A percentile compares a stretch with the other conserved stretches of the same genome.
Conservation (phyloP, 129 eudicot species). For the Deinandra increscens region DNA sequence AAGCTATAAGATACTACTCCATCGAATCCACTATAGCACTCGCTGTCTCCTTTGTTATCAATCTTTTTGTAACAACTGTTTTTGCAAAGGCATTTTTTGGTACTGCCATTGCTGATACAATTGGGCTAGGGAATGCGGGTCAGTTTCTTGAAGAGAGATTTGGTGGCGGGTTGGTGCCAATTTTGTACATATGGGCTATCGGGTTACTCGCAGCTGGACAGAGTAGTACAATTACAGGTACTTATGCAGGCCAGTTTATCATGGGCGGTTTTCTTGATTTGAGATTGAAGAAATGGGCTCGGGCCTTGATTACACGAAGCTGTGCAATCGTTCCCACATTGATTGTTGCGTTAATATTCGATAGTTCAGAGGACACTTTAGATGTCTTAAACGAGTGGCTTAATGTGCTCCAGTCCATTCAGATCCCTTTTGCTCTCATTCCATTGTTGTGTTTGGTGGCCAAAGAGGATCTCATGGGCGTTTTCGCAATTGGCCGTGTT, state of each 20-base stretch:
- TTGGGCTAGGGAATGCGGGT: constrained; percentile 17
- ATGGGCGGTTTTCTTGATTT: constrained; percentile 18
- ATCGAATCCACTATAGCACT: constrained; percentile 6
- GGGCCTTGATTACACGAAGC: constrained; percentile 13
- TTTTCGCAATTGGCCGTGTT: constrained; percentile 8
- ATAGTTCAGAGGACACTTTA: constrained; percentile 5
- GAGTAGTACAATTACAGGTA: constrained; percentile 12
- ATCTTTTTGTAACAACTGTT: constrained; percentile 14
- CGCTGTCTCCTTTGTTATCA: not conserved
- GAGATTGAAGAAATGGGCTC: constrained; percentile 16
- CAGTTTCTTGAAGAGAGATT: constrained; percentile 13
- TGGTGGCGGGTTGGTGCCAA: constrained; percentile 16
- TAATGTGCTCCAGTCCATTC: constrained; percentile 14
- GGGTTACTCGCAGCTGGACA: constrained; percentile 13
- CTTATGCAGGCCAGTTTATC: constrained; percentile 16
- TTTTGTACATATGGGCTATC: constrained; percentile 14
- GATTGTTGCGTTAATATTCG: constrained; percentile 5
- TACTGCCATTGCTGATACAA: constrained; percentile 10
- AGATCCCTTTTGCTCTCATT: constrained; percentile 17
- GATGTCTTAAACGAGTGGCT: constrained; percentile 14
- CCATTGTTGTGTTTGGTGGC: constrained; percentile 11
- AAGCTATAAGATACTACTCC: constrained; percentile 11
- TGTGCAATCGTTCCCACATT: constrained; percentile 12
- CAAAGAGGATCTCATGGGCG: constrained; percentile 19
- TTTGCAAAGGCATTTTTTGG: constrained; percentile 13